Base-by-base conservation (phyloP, 495 filamentous ascomycete genomes). In the Trichoderma virens region DNA sequence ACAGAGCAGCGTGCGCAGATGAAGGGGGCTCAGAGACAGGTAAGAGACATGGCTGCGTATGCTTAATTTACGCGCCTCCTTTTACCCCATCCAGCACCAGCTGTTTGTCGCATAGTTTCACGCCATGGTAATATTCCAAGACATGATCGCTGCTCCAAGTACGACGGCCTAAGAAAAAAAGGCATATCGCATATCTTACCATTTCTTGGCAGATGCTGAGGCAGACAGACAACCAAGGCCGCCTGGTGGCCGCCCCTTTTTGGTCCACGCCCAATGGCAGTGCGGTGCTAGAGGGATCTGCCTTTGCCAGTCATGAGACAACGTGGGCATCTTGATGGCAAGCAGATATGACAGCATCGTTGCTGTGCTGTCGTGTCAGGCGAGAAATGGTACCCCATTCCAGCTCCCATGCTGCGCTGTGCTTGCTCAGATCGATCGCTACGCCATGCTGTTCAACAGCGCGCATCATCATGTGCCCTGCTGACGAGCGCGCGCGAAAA, bases 231-330 rank as follows among this genome's bases (percentile, higher is more conserved):
- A 5, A 13, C 41, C 41, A 5, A 3, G 16, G 18, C 32, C n/a
- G 11, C 11, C 32, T 11, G 32, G 32, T 35, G 32, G 32, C 32
- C 4, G 32, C 32, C 51, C 51, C 51, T 23, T 27, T 56, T 56
- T 28, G 23, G 5, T 16, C 16, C 39, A 11, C 8, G 43, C 7
- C 51, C 51, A 30, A 56, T 56, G 11, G 27, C 51, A 56, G 25
- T n/a, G 51, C 51, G 9, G 25, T 11, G 11, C 27, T 13, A 14
- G 2, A 14, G 51, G 51, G 51, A 56, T 56, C 51, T 56, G 25
- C 51, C 51, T 56, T 16, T 56, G 25, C 51, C 51, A 56, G 51
- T 56, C 51, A 56, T 56, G 51, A 56, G 51, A 56, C 51, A 56
- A 56, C 51, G 51, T 56, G 51, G 14, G 25, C 51, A 30, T 56